Base-by-base conservation (phyloP, 208 protist genomes). In the Lotmaria passim region DNA sequence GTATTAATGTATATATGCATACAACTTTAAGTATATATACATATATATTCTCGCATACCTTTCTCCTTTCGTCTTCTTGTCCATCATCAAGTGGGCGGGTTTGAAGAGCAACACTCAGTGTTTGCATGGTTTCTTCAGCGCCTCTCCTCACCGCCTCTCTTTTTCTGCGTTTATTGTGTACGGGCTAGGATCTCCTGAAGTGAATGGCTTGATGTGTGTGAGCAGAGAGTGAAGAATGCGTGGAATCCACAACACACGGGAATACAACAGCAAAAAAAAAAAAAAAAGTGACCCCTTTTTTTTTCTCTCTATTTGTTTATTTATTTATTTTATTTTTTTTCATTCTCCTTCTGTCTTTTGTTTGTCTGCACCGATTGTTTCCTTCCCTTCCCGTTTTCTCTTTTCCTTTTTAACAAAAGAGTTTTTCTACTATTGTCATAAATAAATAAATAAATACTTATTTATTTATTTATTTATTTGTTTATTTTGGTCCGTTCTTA, bases 301-400 rank as follows among this genome's bases (percentile, higher is more conserved):
- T 26, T 71, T 31, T 61, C 21, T 62, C 34, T 62, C 52, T 73
- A 51, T 44, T 34, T 75, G 28, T 59, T 68, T 57, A 26, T 60
- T 68, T 36, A 19, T 36, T 63, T 69, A 64, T 65, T 30, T 50
- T 39, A 19, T 44, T 70, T 36, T 66, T 17, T 19, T 58, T 58
- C 41, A 31, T 6, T 39, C 36, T 39, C 12, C 8, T 39, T 39
- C 6, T 39, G 36, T 6, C 36, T 12, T 39, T 14, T 14, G 12
- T 14, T 14, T n/a, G n/a, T n/a, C n/a, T n/a, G n/a, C n/a, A n/a
- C n/a, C n/a, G n/a, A n/a, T 39, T 39, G 6, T 12, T 39, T 39
- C 36, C 12, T 12, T 39, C 12, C 36, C 12, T 12, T 12, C 12
- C 36, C 6, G 6, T 39, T 39, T 39, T 6, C 36, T 6, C 12